Evolutionary conservation across 176 grass and related monocot genomes (phyloP).

Genomic region (Tillandsia leiboldiana): DNA sequence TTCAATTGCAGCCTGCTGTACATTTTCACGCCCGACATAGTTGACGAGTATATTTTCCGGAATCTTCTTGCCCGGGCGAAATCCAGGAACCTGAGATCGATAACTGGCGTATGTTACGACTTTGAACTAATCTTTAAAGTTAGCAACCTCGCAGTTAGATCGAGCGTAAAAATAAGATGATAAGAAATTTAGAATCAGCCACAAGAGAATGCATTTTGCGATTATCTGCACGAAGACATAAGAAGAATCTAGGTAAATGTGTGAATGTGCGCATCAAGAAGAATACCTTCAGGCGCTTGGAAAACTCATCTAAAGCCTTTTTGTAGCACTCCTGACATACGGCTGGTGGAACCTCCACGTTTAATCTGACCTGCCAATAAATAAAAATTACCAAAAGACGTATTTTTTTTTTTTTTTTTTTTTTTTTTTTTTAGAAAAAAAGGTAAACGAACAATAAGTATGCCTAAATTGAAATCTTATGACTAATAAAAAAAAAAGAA

Average conservation of each 20-base stretch:
- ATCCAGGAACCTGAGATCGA: slow-evolving; percentile 73
- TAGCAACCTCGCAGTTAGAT: neutral
- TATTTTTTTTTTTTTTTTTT: too few species aligned
- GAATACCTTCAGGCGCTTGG: slow-evolving; percentile 63
- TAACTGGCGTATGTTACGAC: neutral
- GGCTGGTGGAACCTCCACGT: slow-evolving; percentile 68
- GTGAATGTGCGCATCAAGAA: too few species aligned
- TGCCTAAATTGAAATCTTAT: neutral
- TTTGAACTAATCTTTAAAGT: neutral
- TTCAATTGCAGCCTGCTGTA: slow-evolving; percentile 65
- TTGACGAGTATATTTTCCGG: slow-evolving; percentile 77
- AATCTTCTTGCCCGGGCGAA: slow-evolving; percentile 62
- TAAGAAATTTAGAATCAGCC: too few species aligned
- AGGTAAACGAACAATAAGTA: too few species aligned
- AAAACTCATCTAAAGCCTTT: slow-evolving; percentile 46
- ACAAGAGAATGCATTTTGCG: too few species aligned
- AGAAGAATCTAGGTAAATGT: too few species aligned
- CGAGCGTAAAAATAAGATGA: too few species aligned
- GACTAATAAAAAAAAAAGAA: neutral
- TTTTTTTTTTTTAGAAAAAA: too few species aligned
- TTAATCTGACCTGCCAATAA: slow-evolving; percentile 63
- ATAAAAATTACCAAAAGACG: neutral
- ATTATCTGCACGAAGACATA: too few species aligned
- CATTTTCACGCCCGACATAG: slow-evolving; percentile 54
- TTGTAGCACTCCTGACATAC: slow-evolving; percentile 63